Conservation (phyloP, 306 rosid species). For the Prunus salicina region DNA sequence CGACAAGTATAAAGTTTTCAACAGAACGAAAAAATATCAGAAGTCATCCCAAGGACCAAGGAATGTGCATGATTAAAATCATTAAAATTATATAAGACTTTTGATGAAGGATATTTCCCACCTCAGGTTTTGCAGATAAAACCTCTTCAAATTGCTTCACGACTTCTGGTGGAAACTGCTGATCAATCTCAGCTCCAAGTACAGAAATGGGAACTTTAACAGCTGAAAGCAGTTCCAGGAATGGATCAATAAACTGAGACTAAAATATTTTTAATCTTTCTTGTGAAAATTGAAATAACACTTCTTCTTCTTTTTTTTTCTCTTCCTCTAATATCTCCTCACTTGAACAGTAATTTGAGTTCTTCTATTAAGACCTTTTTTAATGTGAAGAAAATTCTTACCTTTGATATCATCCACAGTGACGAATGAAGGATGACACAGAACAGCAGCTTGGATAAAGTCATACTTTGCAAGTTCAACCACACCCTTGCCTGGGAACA, state of each 20-base stretch:
- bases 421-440: slow-evolving; percentile 41
- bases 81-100: too few relatives aligned
- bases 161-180: slow-evolving; percentile 31
- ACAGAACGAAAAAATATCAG: background rate
- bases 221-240: slow-evolving; percentile 27
- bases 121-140: slow-evolving; percentile 41
- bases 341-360: background rate
- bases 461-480: slow-evolving; percentile 31
- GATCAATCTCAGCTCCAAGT: slow-evolving; percentile 50
- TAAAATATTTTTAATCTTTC: background rate
- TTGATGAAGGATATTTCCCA: slow-evolving; percentile 12
- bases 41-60: background rate
- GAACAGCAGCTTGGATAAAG: slow-evolving; percentile 44
- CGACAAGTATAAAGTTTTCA: background rate
- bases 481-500: slow-evolving; percentile 40
- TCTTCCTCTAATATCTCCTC: background rate
- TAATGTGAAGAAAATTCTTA: slow-evolving; percentile 17
- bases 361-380: background rate
- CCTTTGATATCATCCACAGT: slow-evolving; percentile 60
- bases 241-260: background rate
- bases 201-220: slow-evolving; percentile 47
- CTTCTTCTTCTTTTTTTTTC: background rate
- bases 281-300: background rate
- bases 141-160: slow-evolving; percentile 39
- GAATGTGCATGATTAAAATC: background rate